Evolutionary conservation across 1,139 yeast genomes (phyloP).

Genomic region (Casaregolazyma lundiana): DNA sequence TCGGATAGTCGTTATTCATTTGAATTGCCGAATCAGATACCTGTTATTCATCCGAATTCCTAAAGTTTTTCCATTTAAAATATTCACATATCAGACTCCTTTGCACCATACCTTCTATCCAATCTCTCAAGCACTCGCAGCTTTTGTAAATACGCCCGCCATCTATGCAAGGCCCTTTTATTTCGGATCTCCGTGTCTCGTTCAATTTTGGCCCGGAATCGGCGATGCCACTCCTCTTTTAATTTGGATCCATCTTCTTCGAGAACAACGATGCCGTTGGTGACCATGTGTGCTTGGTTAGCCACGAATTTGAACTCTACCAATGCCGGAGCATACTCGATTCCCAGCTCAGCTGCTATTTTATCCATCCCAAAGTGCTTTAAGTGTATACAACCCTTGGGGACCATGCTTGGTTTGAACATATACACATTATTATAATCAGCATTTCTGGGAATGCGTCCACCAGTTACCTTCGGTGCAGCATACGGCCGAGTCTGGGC

Average conservation of each 20-base stretch:
- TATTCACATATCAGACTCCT: too few relatives aligned
- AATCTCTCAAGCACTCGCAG: constrained; percentile 57
- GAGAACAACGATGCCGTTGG: constrained; percentile 65
- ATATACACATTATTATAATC: constrained; percentile 68
- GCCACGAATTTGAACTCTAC: constrained; percentile 60
- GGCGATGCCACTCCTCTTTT: constrained; percentile 43
- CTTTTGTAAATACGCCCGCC: constrained; percentile 61
- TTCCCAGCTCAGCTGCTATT: constrained; percentile 56
- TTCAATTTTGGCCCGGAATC: constrained; percentile 46
- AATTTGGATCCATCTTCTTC: constrained; percentile 55
- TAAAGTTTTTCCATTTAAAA: too few relatives aligned
- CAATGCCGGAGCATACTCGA: constrained; percentile 71
- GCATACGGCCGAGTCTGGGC: constrained; percentile 60
- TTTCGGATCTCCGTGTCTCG: constrained; percentile 41
- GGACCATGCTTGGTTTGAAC: constrained; percentile 66
- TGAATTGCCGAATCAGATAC: too few relatives aligned
- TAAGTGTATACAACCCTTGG: constrained; percentile 58
- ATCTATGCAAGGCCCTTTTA: constrained; percentile 49
- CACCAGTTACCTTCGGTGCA: constrained; percentile 49
- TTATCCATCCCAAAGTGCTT: constrained; percentile 48
- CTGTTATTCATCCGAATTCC: too few relatives aligned
- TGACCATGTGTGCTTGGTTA: constrained; percentile 52
- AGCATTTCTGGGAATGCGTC: constrained; percentile 59
- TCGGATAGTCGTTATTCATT: too few relatives aligned
- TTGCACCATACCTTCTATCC: constrained; percentile 29